These are phyloP conservation scores for Fabrea salina DNA, from an alignment of 169 alveolate genomes.

Conservation along the genomic window DNA sequence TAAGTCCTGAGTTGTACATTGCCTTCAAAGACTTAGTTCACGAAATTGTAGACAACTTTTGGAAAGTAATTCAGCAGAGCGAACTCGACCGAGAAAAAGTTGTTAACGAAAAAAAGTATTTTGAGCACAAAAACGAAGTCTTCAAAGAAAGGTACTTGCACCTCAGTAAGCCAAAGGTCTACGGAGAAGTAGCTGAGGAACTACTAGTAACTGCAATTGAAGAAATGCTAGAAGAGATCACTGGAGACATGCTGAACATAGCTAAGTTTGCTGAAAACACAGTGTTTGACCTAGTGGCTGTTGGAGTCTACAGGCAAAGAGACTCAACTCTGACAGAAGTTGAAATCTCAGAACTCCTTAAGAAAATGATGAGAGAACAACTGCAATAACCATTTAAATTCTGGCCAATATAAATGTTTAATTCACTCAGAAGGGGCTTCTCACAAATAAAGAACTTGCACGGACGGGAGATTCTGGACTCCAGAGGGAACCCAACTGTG, in stretches of 20 bases:
- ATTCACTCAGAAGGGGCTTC: not conserved
- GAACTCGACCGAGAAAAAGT: not conserved
- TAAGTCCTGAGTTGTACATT: not conserved
- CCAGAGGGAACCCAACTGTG: constrained; percentile 98
- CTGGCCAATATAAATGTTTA: no score
- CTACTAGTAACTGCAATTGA: not conserved
- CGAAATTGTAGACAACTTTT: constrained; percentile 10
- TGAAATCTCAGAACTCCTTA: no score
- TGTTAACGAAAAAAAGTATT: not conserved
- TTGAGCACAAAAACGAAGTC: not conserved
- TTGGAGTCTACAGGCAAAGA: no score
- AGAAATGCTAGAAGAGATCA: not conserved
- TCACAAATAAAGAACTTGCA: not conserved
- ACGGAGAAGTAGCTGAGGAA: not conserved
- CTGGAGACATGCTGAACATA: not conserved
- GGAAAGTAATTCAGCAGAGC: not conserved
- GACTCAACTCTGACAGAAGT: no score
- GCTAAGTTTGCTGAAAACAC: not conserved
- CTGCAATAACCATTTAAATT: no score
- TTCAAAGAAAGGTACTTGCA: not conserved
- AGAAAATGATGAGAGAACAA: no score
- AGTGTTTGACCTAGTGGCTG: not conserved
- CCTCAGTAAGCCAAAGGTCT: not conserved
- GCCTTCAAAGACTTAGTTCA: constrained; percentile 14
- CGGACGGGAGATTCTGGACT: constrained; percentile 80